Conservation (phyloP, 2,329 filamentous ascomycete genomes). For the Dothistroma pini region DNA sequence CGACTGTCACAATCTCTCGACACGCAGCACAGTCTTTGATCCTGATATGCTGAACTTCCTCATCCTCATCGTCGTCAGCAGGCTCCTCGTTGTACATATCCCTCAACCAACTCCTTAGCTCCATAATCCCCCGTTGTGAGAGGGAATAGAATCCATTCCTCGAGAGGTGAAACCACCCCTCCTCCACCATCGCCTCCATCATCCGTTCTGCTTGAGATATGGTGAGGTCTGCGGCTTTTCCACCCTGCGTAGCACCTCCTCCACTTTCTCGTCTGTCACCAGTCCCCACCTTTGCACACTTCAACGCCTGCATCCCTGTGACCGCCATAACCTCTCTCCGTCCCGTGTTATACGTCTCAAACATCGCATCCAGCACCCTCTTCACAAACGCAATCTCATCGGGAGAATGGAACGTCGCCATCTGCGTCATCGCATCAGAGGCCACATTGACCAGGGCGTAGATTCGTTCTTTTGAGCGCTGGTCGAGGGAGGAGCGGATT, state of each 20-base stretch:
- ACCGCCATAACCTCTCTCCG: constrained; percentile 82
- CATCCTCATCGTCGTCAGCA: constrained; percentile 44
- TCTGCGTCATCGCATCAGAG: constrained; percentile 78
- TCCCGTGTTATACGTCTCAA: constrained; percentile 78
- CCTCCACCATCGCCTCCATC: constrained; percentile 65
- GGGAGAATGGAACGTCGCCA: constrained; percentile 73
- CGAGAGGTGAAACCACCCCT: constrained; percentile 83
- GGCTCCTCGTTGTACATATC: constrained; percentile 79
- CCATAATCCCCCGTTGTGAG: constrained; percentile 74
- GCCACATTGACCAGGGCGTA: constrained; percentile 86
- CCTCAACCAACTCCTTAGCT: constrained; percentile 78
- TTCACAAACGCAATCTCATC: constrained; percentile 91
- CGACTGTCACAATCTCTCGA: constrained; percentile 81
- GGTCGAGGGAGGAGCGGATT: constrained; percentile 71
- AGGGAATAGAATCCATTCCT: constrained; percentile 68
- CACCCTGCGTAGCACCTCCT: constrained; percentile 7
- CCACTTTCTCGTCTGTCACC: constrained; percentile 17
- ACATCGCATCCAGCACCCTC: constrained; percentile 84
- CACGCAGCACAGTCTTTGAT: constrained; percentile 89
- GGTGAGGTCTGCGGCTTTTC: constrained; percentile 52
- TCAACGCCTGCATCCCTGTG: constrained; percentile 71
- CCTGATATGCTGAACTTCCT: constrained; percentile 53
- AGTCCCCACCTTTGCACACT: constrained; percentile 53
- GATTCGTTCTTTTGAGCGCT: constrained; percentile 57
- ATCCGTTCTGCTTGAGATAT: constrained; percentile 73